These are phyloP conservation scores for Lophium mytilinum DNA, from an alignment of 495 filamentous ascomycete genomes.

Conservation along the genomic window DNA sequence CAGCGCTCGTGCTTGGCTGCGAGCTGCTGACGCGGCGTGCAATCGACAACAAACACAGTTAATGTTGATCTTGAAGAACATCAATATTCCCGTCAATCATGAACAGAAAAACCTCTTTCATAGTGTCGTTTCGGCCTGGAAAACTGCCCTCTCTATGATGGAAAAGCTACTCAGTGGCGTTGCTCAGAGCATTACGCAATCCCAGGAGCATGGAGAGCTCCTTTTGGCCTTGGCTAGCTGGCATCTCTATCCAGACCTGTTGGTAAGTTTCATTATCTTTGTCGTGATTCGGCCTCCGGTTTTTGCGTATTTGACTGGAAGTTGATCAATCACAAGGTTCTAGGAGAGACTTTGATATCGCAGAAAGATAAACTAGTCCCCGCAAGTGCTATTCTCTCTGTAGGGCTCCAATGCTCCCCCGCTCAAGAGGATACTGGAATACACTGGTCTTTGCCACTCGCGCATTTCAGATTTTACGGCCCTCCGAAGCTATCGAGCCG, in stretches of 20 bases:
- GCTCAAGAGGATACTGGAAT: conserved; percentile 17
- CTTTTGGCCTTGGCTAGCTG: conserved; percentile 8
- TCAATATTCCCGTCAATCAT: not conserved
- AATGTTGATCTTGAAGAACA: conserved; percentile 33
- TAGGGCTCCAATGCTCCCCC: conserved; percentile 18
- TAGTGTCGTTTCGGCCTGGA: conserved; percentile 1
- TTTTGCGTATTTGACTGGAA: too few species aligned
- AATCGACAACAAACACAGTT: conserved; percentile 30
- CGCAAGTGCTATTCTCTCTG: not conserved
- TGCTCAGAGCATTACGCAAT: conserved; percentile 7
- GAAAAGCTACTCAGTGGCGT: conserved; percentile 19
- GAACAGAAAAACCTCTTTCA: not conserved
- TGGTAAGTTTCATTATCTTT: too few species aligned
- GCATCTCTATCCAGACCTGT: conserved; percentile 15
- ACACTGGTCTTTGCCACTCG: conserved; percentile 28
- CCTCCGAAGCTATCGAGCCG: not conserved
- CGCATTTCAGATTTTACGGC: conserved; percentile 34
- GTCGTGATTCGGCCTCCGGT: too few species aligned
- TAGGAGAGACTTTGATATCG: not conserved
- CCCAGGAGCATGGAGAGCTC: not conserved
- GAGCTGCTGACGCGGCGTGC: conserved; percentile 6
- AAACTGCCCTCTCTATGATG: not conserved
- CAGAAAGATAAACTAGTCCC: conserved; percentile 1
- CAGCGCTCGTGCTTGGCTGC: conserved; percentile 10
- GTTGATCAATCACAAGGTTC: too few species aligned